Evolutionary conservation across 2,329 filamentous ascomycete genomes (phyloP), one percentile per base, ranked within the genome.

Genomic region (Sporothrix curviconia): DNA sequence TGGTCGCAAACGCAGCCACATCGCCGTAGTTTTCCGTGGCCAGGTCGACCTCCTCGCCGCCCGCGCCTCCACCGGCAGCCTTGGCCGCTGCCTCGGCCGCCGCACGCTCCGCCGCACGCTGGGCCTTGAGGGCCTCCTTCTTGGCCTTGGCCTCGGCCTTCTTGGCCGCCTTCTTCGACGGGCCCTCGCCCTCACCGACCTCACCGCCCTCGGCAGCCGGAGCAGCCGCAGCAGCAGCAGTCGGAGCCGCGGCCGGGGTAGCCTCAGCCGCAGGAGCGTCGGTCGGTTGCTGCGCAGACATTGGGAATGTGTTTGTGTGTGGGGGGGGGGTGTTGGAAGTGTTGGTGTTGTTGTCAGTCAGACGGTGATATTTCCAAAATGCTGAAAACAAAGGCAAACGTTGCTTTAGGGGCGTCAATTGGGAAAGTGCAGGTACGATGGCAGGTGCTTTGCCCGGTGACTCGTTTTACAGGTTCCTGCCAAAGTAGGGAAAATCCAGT

Each of bases 61-160:
- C 82, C 47, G 79, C 80, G 28, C 52, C 52, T 42, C 85, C 84
- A 59, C 85, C 86, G 59, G 83, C 82, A 43, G 83, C 83, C 68
- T 89, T 49, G 37, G 54, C 54, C 55, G 53, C 54, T 12, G 58
- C 58, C 55, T 57, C 87, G 46, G 83, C 83, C 61, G 88, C 87
- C 67, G 89, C 87, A 67, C 87, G 85, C 64, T 90, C 87, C n/a
- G 85, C 87, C 56, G 83, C 78, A 72, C 84, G 75, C 70, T 82
- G 70, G 66, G 87, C 87, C 73, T 95, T 95, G 69, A 84, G 80
- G 12, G 87, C 89, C 74, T 95, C 92, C 71, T 92, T 92, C 76
- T 91, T 91, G 28, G 92, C 89, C 76, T 95, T 95, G 61, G 81
- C 81, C 66, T 88, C 87, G 46, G 88, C 85, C 77, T 95, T 95